These are phyloP conservation scores for Verticillium nonalfalfae DNA, from an alignment of 2,329 filamentous ascomycete species.

Conservation along the genomic window DNA sequence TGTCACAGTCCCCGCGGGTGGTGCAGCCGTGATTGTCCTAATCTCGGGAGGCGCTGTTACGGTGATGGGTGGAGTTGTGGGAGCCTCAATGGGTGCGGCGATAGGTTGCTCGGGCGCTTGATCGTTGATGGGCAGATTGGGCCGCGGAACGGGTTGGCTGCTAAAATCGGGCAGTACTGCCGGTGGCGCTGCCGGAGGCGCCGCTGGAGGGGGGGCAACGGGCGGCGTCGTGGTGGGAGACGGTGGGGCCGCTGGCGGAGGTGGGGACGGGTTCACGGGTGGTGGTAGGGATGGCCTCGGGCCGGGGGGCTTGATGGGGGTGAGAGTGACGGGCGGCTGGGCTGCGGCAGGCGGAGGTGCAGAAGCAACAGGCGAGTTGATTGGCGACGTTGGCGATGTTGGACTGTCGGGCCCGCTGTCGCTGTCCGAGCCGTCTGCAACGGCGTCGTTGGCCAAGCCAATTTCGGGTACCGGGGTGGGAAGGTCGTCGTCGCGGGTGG, in stretches of 20 bases:
- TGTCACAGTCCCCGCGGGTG: background rate
- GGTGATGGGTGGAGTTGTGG: background rate
- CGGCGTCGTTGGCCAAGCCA: background rate
- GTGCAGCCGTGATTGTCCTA: background rate
- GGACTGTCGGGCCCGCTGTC: slow-evolving; percentile 6
- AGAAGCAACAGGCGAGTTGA: slow-evolving; percentile 4
- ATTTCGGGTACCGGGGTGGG: background rate
- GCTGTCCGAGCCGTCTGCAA: slow-evolving; percentile 6
- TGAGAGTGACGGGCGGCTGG: background rate
- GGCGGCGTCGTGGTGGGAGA: background rate
- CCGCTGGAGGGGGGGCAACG: background rate
- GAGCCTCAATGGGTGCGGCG: background rate
- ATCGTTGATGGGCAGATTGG: background rate
- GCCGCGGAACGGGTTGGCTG: background rate
- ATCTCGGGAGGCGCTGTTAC: background rate
- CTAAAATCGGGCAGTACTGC: background rate
- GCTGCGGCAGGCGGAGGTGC: slow-evolving; percentile 3
- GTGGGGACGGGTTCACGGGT: background rate
- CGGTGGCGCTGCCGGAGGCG: background rate
- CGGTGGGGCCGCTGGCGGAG: background rate
- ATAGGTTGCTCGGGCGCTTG: background rate
- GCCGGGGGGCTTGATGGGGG: background rate
- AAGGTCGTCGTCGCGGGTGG: background rate
- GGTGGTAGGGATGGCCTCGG: background rate
- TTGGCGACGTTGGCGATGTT: background rate